phyloP scores from a whole-genome alignment of 2,329 filamentous ascomycete species.

The Sporothrix euskadiensis region DNA sequence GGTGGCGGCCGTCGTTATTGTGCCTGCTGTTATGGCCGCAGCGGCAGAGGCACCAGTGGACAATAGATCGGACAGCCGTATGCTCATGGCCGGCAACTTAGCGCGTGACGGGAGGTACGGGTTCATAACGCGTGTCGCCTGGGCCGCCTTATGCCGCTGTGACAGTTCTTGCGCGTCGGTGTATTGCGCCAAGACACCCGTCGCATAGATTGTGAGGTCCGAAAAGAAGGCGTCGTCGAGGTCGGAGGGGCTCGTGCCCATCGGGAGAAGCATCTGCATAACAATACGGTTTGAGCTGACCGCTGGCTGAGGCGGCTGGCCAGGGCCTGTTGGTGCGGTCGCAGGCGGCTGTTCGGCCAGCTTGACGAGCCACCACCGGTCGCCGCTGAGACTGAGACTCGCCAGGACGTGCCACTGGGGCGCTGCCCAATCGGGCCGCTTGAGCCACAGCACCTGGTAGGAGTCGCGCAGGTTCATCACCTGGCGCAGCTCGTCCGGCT shows the following conservation, averaged over 20 bases:
- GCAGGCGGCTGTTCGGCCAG: constrained; percentile 48
- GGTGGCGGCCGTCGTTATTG: too few relatives aligned
- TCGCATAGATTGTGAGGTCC: constrained; percentile 52
- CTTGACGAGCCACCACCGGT: constrained; percentile 76
- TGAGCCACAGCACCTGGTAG: constrained; percentile 67
- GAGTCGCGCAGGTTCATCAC: constrained; percentile 64
- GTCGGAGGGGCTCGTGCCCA: constrained; percentile 45
- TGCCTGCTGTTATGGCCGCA: background rate
- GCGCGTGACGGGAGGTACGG: constrained; percentile 47
- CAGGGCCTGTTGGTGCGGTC: background rate
- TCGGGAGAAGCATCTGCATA: constrained; percentile 31
- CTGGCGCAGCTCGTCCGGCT: constrained; percentile 56
- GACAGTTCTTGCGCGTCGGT: constrained; percentile 53
- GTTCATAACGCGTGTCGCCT: constrained; percentile 39
- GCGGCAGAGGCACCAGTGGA: background rate
- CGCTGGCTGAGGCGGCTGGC: background rate
- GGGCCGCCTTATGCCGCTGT: constrained; percentile 46
- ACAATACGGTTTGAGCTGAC: constrained; percentile 29
- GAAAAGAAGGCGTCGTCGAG: constrained; percentile 54
- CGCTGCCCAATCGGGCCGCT: constrained; percentile 67
- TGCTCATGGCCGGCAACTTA: constrained; percentile 50
- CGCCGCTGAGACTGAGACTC: constrained; percentile 69
- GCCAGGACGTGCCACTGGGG: constrained; percentile 69
- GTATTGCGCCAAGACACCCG: constrained; percentile 54
- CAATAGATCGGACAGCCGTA: constrained; percentile 52